These are phyloP conservation scores for Penicillium sp. DNA, from an alignment of 2,329 filamentous ascomycete genomes.

Conservation along the genomic window DNA sequence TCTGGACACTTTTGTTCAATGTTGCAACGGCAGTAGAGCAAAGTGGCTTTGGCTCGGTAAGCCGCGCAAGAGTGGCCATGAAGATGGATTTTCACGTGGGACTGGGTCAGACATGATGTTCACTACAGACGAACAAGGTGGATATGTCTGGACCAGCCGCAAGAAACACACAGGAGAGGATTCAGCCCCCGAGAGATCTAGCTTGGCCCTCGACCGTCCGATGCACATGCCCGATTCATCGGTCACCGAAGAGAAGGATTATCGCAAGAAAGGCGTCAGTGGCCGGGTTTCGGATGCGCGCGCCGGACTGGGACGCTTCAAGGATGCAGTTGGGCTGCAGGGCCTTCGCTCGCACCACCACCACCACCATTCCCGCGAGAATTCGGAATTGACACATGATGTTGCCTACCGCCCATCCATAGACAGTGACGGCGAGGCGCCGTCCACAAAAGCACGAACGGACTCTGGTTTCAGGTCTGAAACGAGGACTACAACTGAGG, in stretches of 20 bases:
- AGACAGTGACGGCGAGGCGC: conserved; percentile 32
- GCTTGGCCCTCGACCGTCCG: conserved; percentile 32
- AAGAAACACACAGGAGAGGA: conserved; percentile 45
- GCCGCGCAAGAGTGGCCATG: conserved; percentile 62
- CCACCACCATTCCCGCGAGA: conserved; percentile 38
- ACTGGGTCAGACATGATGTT: conserved; percentile 46
- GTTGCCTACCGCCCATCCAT: conserved; percentile 28
- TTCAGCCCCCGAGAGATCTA: conserved; percentile 29
- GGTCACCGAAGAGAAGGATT: conserved; percentile 42
- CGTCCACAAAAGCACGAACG: conserved; percentile 9
- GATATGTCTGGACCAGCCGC: conserved; percentile 48
- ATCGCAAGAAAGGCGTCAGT: conserved; percentile 71
- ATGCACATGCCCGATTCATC: conserved; percentile 34
- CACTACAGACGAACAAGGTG: conserved; percentile 48
- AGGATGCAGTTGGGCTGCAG: conserved; percentile 71
- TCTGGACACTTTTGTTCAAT: conserved; percentile 76
- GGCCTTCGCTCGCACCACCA: conserved; percentile 44
- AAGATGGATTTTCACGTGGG: conserved; percentile 32
- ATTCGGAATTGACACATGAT: conserved; percentile 32
- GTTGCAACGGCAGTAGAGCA: conserved; percentile 77
- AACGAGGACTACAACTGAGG: conserved; percentile 20
- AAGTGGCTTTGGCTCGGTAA: conserved; percentile 98
- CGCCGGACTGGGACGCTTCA: conserved; percentile 80
- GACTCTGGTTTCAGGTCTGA: conserved; percentile 20
- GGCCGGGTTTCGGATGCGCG: conserved; percentile 78